phyloP scores from a whole-genome alignment of 1,284 basidiomycete species.

The Pholiota adiposa region DNA sequence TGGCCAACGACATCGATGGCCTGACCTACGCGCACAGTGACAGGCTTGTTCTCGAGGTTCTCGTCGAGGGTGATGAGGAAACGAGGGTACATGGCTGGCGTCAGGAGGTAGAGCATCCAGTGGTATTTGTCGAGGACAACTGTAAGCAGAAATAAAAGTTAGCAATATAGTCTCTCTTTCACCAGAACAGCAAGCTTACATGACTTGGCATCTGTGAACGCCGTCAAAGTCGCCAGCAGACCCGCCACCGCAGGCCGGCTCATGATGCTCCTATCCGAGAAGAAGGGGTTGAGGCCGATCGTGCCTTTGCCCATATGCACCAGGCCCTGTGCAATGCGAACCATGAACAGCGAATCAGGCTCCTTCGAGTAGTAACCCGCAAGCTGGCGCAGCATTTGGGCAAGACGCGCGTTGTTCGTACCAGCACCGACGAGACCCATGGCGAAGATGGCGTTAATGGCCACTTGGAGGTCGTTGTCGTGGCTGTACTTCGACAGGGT shows the following conservation, averaged over 20 bases:
- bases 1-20: conserved; percentile 91
- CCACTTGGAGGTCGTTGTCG: conserved; percentile 96
- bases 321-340: conserved; percentile 94
- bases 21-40: conserved; percentile 95
- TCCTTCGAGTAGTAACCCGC: conserved; percentile 99
- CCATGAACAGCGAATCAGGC: conserved; percentile 96
- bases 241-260: conserved; percentile 91
- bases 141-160: conserved; percentile 39
- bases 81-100: conserved; percentile 96
- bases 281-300: conserved; percentile 98
- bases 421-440: conserved; percentile 99
- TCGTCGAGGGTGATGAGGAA: conserved; percentile 98
- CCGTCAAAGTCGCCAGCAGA: conserved; percentile 84
- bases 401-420: conserved; percentile 96
- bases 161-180: conserved; percentile 3
- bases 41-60: conserved; percentile 81
- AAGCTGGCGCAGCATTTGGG: conserved; percentile 96
- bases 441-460: conserved; percentile 96
- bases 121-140: conserved; percentile 94
- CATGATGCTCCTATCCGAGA: conserved; percentile 91
- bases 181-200: conserved; percentile 61
- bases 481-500: conserved; percentile 99
- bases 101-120: conserved; percentile 98
- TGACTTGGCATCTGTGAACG: conserved; percentile 92
- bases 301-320: conserved; percentile 99